Evolutionary conservation across 2,329 filamentous ascomycete genomes (phyloP).

Genomic region (Claviceps lovelessii): DNA sequence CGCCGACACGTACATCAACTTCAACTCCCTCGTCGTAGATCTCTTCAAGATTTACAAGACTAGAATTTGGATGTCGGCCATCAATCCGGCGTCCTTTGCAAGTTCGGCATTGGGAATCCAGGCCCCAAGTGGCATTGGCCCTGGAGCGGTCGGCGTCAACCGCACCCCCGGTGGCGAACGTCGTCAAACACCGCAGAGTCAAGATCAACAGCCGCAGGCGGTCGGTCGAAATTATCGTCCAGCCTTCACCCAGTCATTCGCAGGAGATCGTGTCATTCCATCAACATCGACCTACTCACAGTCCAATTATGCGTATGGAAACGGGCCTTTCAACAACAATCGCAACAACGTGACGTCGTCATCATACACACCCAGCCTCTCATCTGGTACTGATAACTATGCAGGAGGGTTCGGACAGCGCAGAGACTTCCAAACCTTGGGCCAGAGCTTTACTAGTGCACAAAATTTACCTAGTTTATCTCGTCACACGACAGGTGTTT

Average conservation of each 20-base stretch:
- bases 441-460: conserved; percentile 31
- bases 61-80: conserved; percentile 98
- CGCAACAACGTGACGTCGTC: conserved; percentile 14
- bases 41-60: conserved; percentile 99
- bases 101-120: conserved; percentile 60
- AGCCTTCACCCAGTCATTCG: conserved; percentile 27
- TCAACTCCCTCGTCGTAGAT: conserved; percentile 93
- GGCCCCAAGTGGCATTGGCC: conserved; percentile 51
- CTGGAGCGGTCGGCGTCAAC: conserved; percentile 47
- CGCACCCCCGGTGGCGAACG: conserved; percentile 32
- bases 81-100: conserved; percentile 92
- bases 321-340: conserved; percentile 19
- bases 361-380: conserved; percentile 16
- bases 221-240: conserved; percentile 30
- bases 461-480: conserved; percentile 21
- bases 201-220: conserved; percentile 16
- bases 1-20: conserved; percentile 95
- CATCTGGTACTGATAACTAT: conserved; percentile 18
- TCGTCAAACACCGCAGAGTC: conserved; percentile 31
- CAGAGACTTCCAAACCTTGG: conserved; percentile 31
- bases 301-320: conserved; percentile 22
- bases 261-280: conserved; percentile 26
- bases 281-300: conserved; percentile 21
- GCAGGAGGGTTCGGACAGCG: conserved; percentile 20
- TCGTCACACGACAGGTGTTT: conserved; percentile 24